A percentile compares a stretch with the other conserved stretches of the same genome.
Conservation (phyloP, 441 rosid species). For the Theobroma grandiflorum region DNA sequence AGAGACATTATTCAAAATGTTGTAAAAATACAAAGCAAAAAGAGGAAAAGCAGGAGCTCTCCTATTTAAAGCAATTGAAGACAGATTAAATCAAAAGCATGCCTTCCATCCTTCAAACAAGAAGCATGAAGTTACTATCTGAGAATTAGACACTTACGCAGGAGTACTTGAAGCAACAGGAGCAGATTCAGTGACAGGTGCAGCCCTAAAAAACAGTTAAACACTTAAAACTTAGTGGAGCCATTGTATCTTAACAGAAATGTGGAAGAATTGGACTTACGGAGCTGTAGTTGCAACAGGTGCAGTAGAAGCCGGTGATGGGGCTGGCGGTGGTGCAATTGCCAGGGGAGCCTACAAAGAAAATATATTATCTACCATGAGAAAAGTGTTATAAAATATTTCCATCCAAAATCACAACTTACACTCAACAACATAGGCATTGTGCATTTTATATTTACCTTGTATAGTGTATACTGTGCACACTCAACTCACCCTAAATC, state of each 20-base stretch:
- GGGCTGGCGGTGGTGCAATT: conserved; percentile 44
- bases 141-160: conserved; percentile 34
- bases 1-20: conserved; percentile 18
- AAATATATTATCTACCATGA: neutral
- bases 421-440: neutral
- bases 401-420: neutral
- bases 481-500: neutral
- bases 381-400: neutral
- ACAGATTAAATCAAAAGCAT: neutral
- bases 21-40: neutral
- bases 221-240: neutral
- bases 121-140: conserved; percentile 15
- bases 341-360: conserved; percentile 52
- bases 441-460: no score
- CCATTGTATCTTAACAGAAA: neutral
- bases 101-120: conserved; percentile 4
- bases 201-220: conserved; percentile 19
- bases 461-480: no score
- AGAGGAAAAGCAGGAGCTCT: neutral
- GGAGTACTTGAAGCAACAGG: conserved; percentile 40
- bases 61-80: neutral
- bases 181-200: conserved; percentile 31
- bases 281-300: conserved; percentile 30
- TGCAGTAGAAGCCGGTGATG: conserved; percentile 47
- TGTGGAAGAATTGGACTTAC: conserved; percentile 37